These are phyloP conservation scores for Delonix regia DNA, from an alignment of 306 rosid genomes.

Conservation along the genomic window DNA sequence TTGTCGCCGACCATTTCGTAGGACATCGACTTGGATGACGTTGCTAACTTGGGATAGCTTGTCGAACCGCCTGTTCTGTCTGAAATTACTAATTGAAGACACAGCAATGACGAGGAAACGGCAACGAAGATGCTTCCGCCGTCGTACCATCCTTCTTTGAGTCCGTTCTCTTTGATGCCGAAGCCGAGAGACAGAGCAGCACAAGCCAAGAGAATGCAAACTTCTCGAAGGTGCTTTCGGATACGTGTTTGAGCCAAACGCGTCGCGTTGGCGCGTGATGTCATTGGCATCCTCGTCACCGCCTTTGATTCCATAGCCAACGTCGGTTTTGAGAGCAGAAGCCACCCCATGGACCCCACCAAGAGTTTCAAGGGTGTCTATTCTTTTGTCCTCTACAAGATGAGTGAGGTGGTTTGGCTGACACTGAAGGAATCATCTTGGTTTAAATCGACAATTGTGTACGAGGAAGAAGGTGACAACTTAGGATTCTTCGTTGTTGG, in stretches of 20 bases:
- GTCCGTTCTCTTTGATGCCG: conserved; percentile 39
- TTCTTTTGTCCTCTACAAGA: no score
- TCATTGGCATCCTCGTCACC: neutral
- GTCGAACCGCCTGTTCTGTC: neutral
- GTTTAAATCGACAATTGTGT: no score
- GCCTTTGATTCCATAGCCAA: conserved; percentile 32
- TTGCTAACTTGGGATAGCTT: conserved; percentile 38
- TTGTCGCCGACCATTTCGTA: conserved; percentile 31
- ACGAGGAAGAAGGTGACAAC: neutral
- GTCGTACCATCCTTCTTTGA: conserved; percentile 47
- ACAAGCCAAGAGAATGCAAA: conserved; percentile 31
- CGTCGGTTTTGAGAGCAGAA: no score
- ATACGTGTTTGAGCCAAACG: conserved; percentile 38
- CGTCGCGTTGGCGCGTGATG: neutral
- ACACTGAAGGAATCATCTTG: no score
- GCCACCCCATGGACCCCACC: no score
- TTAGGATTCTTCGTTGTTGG: neutral
- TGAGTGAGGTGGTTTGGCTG: no score
- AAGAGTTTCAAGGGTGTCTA: no score
- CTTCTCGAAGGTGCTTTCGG: conserved; percentile 35
- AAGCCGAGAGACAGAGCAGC: no score
- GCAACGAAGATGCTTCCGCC: conserved; percentile 49
- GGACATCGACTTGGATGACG: conserved; percentile 40
- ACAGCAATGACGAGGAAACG: conserved; percentile 37
- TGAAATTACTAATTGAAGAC: neutral